Evolutionary conservation across 306 rosid genomes (phyloP), one percentile per base, ranked within the genome.

Genomic region (Cucurbita argyrosperma): DNA sequence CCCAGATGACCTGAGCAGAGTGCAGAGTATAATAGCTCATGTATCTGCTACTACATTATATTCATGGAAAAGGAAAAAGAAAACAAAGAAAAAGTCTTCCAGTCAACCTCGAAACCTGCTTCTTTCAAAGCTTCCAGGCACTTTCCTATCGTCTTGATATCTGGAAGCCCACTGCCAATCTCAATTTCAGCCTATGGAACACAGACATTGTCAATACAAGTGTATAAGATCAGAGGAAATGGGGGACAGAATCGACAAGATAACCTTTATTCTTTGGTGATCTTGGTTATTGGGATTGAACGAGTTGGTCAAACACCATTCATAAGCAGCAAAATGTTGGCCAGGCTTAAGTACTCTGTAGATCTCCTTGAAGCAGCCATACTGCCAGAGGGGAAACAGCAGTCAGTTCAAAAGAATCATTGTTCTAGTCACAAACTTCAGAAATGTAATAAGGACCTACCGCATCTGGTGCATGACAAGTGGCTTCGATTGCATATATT

Each of bases 381-480:
- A 83, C 96, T 92, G 66, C 16, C 39, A 8, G 67, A 54, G 15
- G 64, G 69, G 42, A 6, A 71, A 21, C 35, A 0, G 74, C 42
- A 60, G 43, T 60, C 35, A 60, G 6, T 10, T 16, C 43, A 67
- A 59, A 67, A 56, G 39, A 58, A 42, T 52, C 35, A 49, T n/a
- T 4, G 42, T 45, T 26, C 40, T 52, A 12, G 30, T 5, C 39
- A 47, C 66, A 60, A 11, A 65, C 38, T 75, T 72, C 54, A 72
- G 72, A 15, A 40, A 63, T 53, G 43, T 13, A 35, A 59, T 30
- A 55, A 53, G 56, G 71, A 69, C 92, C 58, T 83, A 92, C 97
- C 8, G 96, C 90, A 79, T 93, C 96, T 5, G 98, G 96, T 64
- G 98, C 98, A 83, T 93, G 98, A 87, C 98, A 93, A 75, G 98